Conservation (phyloP, 2,329 filamentous ascomycete genomes). For the Chrysoporthe puriensis region DNA sequence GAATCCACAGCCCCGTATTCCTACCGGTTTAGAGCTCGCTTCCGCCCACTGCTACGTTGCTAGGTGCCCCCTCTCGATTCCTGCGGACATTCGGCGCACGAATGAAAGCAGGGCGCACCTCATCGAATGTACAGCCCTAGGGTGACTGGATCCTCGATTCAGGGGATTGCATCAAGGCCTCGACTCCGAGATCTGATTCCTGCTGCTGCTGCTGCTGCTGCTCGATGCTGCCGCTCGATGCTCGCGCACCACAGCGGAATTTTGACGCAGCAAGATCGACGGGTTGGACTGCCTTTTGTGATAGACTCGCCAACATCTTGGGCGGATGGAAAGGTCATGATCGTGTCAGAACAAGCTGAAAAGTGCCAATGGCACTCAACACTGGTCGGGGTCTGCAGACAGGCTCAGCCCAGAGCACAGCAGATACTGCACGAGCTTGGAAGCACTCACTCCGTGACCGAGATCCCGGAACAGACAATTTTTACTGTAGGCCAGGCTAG, state of each 20-base stretch:
- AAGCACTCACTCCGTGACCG: neutral
- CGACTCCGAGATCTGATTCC: conserved; percentile 13
- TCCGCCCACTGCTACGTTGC: neutral
- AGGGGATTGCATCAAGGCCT: conserved; percentile 23
- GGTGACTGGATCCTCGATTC: conserved; percentile 22
- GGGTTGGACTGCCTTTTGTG: neutral
- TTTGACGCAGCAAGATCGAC: neutral
- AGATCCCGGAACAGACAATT: neutral
- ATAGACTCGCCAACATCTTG: neutral
- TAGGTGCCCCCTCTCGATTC: neutral
- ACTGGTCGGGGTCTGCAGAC: neutral
- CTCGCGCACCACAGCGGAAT: conserved; percentile 13
- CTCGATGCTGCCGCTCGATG: conserved; percentile 5
- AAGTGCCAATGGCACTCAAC: neutral
- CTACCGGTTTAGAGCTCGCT: conserved; percentile 9
- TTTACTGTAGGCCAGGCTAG: neutral
- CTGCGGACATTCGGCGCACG: neutral
- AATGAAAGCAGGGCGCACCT: neutral
- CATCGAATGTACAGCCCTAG: neutral
- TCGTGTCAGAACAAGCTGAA: neutral
- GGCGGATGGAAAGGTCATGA: neutral
- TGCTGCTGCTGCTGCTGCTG: conserved; percentile 6
- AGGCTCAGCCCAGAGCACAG: neutral
- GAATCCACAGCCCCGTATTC: conserved; percentile 24
- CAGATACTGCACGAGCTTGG: neutral